Percentiles rank a stretch among this genome's conserved stretches.
phyloP scores from a whole-genome alignment of 169 alveolate species.

The Plasmodium ovale region DNA sequence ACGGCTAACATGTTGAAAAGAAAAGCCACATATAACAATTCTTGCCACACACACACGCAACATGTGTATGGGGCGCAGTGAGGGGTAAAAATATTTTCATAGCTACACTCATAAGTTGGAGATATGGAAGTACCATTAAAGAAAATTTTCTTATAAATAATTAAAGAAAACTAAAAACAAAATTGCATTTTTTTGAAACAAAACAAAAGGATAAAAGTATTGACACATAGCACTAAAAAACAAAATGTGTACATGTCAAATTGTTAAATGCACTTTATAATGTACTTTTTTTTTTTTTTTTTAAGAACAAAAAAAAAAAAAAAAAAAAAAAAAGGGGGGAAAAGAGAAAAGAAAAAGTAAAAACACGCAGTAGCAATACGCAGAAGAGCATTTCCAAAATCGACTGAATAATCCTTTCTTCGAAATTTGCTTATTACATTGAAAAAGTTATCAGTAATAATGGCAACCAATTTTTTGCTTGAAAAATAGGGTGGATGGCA shows the following conservation, averaged over 20 bases:
- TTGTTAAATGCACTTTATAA: conserved; percentile 6
- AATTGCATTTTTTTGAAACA: conserved; percentile 10
- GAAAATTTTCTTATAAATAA: conserved; percentile 22
- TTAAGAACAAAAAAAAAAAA: conserved; percentile 13
- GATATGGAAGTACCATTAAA: conserved; percentile 10
- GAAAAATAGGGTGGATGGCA: background rate
- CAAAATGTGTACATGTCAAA: background rate
- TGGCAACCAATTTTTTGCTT: conserved; percentile 13
- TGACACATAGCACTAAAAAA: background rate
- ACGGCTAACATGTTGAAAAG: too few species aligned
- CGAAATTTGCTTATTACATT: conserved; percentile 19
- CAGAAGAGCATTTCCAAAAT: background rate
- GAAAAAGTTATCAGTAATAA: conserved; percentile 20
- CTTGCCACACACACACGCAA: too few species aligned
- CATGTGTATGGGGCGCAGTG: background rate
- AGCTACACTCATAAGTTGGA: conserved; percentile 11
- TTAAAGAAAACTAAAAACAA: conserved; percentile 32
- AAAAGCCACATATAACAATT: too few species aligned
- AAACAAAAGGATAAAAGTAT: background rate
- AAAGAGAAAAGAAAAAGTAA: too few species aligned
- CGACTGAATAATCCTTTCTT: conserved; percentile 1
- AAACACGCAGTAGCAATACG: too few species aligned
- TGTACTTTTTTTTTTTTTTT: background rate
- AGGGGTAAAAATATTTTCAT: conserved; percentile 15
- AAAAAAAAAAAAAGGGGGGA: too few species aligned